A percentile compares a stretch with the other conserved stretches of the same genome.
Conservation (phyloP, 805 yeast species). For the Candida verbasci region DNA sequence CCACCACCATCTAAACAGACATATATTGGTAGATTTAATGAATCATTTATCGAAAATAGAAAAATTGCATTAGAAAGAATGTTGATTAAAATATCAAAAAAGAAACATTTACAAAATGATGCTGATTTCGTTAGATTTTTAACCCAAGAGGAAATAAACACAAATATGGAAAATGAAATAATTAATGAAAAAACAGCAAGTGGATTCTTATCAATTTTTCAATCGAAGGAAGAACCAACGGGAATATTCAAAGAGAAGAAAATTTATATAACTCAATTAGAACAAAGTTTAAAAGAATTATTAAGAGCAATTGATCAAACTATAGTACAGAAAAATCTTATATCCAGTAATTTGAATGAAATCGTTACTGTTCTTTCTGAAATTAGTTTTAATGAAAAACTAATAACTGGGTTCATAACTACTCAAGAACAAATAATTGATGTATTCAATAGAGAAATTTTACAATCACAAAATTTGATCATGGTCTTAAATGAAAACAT, state of each 20-base stretch:
- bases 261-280: slow-evolving; percentile 65
- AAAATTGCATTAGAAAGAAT: slow-evolving; percentile 80
- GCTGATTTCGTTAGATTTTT: slow-evolving; percentile 74
- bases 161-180: slow-evolving; percentile 25
- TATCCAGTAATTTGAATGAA: slow-evolving; percentile 67
- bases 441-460: too few species aligned
- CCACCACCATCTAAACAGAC: slow-evolving; percentile 94
- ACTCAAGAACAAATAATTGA: slow-evolving; percentile 70
- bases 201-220: slow-evolving; percentile 46
- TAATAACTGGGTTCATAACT: slow-evolving; percentile 63
- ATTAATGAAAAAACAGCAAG: neutral
- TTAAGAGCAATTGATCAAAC: slow-evolving; percentile 70
- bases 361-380: slow-evolving; percentile 56
- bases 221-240: slow-evolving; percentile 65
- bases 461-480: too few species aligned
- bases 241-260: slow-evolving; percentile 71
- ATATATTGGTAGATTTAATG: slow-evolving; percentile 85
- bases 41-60: slow-evolving; percentile 83
- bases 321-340: slow-evolving; percentile 69
- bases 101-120: slow-evolving; percentile 59
- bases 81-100: slow-evolving; percentile 67
- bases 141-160: slow-evolving; percentile 62
- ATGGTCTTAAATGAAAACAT: too few species aligned
- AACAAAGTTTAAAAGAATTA: slow-evolving; percentile 64
- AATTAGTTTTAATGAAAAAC: slow-evolving; percentile 53